Conservation (phyloP, 164 flowering plant genomes). For the Nelumbo lutea region DNA sequence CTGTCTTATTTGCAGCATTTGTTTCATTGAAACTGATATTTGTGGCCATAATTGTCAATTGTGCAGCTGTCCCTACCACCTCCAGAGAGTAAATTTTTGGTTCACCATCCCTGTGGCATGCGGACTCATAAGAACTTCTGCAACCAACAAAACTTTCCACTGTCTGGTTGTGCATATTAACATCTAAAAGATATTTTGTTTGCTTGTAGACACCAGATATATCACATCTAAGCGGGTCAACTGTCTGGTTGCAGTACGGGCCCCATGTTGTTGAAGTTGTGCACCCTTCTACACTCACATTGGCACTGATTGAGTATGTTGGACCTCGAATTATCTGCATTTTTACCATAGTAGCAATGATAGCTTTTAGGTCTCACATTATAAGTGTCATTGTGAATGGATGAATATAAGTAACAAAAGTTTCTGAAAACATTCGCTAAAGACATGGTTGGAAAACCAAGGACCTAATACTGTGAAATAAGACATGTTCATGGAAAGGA, state of each 20-base stretch:
- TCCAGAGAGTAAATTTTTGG: slow-evolving; percentile 50
- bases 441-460: background rate
- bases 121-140: slow-evolving; percentile 26
- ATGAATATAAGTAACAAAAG: background rate
- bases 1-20: slow-evolving; percentile 20
- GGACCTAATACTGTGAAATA: background rate
- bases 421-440: background rate
- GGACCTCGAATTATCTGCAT: slow-evolving; percentile 77
- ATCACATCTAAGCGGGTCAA: slow-evolving; percentile 54
- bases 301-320: slow-evolving; percentile 54
- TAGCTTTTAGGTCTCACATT: background rate
- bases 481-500: background rate
- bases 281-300: slow-evolving; percentile 73
- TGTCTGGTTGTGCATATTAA: slow-evolving; percentile 21
- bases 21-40: slow-evolving; percentile 30
- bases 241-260: slow-evolving; percentile 69
- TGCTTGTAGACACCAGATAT: slow-evolving; percentile 23
- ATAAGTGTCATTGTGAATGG: background rate
- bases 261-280: slow-evolving; percentile 53
- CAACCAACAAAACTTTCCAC: slow-evolving; percentile 38
- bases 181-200: slow-evolving; percentile 15
- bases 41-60: slow-evolving; percentile 37
- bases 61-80: slow-evolving; percentile 35
- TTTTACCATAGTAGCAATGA: slow-evolving; percentile 1
- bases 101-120: slow-evolving; percentile 46